Evolutionary conservation across 2,329 filamentous ascomycete genomes (phyloP).

Genomic region (Capronia epimyces): DNA sequence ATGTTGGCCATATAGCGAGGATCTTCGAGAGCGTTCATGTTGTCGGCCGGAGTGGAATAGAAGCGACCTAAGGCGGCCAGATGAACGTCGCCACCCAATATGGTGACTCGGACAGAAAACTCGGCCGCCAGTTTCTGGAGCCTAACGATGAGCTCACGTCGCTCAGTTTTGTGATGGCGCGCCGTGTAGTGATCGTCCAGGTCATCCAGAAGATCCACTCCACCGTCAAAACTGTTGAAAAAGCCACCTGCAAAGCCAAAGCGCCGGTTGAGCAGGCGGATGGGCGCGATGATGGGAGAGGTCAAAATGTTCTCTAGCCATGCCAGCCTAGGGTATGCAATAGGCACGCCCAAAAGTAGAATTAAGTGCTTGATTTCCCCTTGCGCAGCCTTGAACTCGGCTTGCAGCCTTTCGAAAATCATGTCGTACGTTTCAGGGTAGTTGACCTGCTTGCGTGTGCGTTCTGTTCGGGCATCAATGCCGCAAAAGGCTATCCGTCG

Average conservation of each 20-base stretch:
- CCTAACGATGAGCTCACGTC: slow-evolving; percentile 63
- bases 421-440: slow-evolving; percentile 62
- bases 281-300: slow-evolving; percentile 78
- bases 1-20: slow-evolving; percentile 61
- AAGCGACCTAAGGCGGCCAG: slow-evolving; percentile 59
- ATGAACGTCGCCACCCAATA: slow-evolving; percentile 57
- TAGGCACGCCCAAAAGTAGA: slow-evolving; percentile 64
- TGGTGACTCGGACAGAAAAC: slow-evolving; percentile 55
- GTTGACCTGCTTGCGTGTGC: slow-evolving; percentile 89
- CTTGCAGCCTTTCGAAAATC: slow-evolving; percentile 53
- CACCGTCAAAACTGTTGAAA: slow-evolving; percentile 90
- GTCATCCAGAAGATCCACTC: slow-evolving; percentile 60
- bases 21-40: slow-evolving; percentile 53
- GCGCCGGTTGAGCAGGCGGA: slow-evolving; percentile 83
- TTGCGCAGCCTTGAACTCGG: slow-evolving; percentile 48
- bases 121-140: slow-evolving; percentile 55
- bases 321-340: slow-evolving; percentile 68
- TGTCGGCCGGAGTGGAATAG: slow-evolving; percentile 56
- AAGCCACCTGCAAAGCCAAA: slow-evolving; percentile 80
- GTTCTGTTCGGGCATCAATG: slow-evolving; percentile 60
- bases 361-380: slow-evolving; percentile 59
- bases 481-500: slow-evolving; percentile 60
- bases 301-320: slow-evolving; percentile 91
- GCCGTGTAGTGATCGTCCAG: slow-evolving; percentile 76
- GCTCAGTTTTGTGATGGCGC: slow-evolving; percentile 83